These are phyloP conservation scores for Jatropha podagrica DNA, from an alignment of 441 rosid genomes.

Conservation along the genomic window DNA sequence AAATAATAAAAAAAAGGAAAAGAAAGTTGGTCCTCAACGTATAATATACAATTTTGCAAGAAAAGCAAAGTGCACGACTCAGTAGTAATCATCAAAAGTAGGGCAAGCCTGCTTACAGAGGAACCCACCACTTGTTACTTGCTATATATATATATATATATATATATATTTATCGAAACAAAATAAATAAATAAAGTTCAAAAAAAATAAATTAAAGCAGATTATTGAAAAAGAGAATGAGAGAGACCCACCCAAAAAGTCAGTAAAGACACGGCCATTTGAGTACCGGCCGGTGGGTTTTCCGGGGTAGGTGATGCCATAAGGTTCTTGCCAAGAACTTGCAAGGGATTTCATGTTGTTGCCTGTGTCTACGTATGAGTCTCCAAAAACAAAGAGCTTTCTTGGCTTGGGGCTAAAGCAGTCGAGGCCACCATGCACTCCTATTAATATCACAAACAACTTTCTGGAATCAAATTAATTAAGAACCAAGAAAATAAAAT, in stretches of 20 bases:
- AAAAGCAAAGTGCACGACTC: neutral
- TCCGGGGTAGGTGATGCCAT: constrained; percentile 69
- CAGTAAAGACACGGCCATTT: constrained; percentile 61
- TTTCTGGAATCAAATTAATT: neutral
- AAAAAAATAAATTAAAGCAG: neutral
- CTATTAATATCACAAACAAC: constrained; percentile 10
- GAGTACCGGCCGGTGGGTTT: constrained; percentile 68
- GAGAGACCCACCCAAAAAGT: constrained; percentile 43
- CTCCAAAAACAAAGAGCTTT: constrained; percentile 66
- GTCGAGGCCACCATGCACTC: constrained; percentile 9
- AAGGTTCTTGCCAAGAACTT: constrained; percentile 55
- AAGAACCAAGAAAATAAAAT: neutral
- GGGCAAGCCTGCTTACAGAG: neutral
- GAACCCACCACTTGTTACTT: constrained; percentile 11
- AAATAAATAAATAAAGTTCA: neutral
- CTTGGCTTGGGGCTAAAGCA: constrained; percentile 27
- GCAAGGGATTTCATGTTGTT: constrained; percentile 31
- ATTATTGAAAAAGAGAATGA: neutral
- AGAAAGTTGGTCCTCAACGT: neutral
- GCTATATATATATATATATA: no score
- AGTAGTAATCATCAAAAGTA: constrained; percentile 12
- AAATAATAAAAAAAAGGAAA: no score
- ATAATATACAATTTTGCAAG: constrained; percentile 15
- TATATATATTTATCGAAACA: no score
- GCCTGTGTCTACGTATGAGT: constrained; percentile 71